Evolutionary conservation across 208 protist species (phyloP).

Genomic region (Angomonas ambiguus): DNA sequence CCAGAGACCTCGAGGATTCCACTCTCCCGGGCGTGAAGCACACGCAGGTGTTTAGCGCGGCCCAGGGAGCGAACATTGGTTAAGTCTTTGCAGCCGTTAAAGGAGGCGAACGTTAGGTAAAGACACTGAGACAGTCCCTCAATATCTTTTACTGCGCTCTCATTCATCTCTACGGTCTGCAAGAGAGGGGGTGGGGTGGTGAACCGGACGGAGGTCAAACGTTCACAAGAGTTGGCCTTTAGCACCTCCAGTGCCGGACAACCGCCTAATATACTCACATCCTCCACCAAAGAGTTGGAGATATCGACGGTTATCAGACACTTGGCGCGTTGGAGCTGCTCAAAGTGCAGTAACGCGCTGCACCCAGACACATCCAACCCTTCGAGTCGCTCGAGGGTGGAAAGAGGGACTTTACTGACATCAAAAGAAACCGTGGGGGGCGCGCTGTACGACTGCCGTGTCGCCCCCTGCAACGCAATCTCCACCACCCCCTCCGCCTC

Average conservation of each 20-base stretch:
- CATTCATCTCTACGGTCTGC: not conserved
- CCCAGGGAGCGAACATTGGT: not conserved
- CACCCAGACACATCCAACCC: constrained; percentile 7
- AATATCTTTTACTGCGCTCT: not conserved
- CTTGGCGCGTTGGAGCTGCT: not conserved
- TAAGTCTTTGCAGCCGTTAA: not conserved
- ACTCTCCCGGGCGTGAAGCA: not conserved
- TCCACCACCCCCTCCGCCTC: not conserved
- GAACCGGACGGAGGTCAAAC: not conserved
- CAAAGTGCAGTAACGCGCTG: not conserved
- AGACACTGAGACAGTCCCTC: not conserved
- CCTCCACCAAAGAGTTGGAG: not conserved
- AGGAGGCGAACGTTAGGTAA: not conserved
- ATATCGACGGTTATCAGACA: not conserved
- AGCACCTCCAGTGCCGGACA: constrained; percentile 2
- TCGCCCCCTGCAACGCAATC: not conserved
- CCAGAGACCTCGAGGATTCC: not conserved
- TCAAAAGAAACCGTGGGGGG: not conserved
- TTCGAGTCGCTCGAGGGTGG: not conserved
- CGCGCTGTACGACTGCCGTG: not conserved
- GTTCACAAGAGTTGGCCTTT: not conserved
- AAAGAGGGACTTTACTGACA: not conserved
- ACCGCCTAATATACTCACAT: not conserved
- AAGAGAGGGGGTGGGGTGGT: not conserved
- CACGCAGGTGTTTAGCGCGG: not conserved